Percentiles rank a stretch among this genome's conserved stretches.
Conservation (phyloP, 1,139 yeast genomes). For the Candida sojae region DNA sequence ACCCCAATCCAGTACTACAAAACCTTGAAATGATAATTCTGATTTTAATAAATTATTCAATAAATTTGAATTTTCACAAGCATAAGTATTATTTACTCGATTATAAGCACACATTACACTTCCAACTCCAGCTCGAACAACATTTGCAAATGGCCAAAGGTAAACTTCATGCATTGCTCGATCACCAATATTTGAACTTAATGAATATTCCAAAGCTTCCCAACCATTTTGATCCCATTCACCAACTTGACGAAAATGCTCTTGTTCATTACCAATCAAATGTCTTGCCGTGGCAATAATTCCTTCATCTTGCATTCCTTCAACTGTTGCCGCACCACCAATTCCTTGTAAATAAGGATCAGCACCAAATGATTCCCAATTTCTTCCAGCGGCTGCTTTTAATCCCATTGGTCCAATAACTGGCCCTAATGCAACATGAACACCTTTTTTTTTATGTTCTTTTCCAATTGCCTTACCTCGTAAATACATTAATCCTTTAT, state of each 20-base stretch:
- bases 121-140: constrained; percentile 60
- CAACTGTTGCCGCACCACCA: constrained; percentile 53
- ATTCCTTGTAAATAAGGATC: constrained; percentile 66
- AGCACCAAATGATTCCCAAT: constrained; percentile 67
- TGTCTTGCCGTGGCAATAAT: constrained; percentile 58
- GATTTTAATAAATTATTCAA: constrained; percentile 58
- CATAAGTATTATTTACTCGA: constrained; percentile 56
- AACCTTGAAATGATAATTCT: constrained; percentile 68
- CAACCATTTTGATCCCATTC: constrained; percentile 53
- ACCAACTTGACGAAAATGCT: constrained; percentile 59
- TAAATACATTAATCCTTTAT: constrained; percentile 49
- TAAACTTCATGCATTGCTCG: constrained; percentile 64
- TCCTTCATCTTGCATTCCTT: constrained; percentile 61
- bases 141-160: constrained; percentile 70
- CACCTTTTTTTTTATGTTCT: constrained; percentile 58
- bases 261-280: constrained; percentile 64
- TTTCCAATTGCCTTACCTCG: constrained; percentile 61
- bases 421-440: constrained; percentile 64
- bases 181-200: constrained; percentile 59
- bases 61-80: constrained; percentile 62
- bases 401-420: constrained; percentile 64
- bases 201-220: constrained; percentile 38
- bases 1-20: constrained; percentile 68
- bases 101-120: constrained; percentile 66
- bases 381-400: constrained; percentile 65